Conservation (phyloP, 345 rosid genomes). For the Melaleuca alternifolia region DNA sequence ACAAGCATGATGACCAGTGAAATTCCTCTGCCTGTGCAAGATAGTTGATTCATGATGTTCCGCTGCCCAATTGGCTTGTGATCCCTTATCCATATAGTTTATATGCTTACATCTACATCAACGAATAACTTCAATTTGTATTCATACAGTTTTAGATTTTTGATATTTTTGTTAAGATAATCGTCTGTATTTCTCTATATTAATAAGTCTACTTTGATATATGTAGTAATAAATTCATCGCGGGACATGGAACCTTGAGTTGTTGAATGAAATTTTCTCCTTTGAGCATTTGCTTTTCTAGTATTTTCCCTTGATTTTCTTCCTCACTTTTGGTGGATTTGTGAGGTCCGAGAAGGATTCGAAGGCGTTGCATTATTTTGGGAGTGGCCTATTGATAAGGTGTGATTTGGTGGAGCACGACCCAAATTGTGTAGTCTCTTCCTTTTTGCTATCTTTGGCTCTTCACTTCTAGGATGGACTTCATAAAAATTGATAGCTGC, state of each 20-base stretch:
- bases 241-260: not conserved
- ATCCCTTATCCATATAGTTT: not conserved
- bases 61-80: not conserved
- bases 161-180: not conserved
- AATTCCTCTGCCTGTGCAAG: not conserved
- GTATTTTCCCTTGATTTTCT: not conserved
- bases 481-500: not conserved
- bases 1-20: not conserved
- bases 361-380: not conserved
- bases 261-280: not conserved
- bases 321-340: not conserved
- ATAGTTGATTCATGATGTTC: not conserved
- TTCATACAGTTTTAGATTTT: not conserved
- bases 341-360: not conserved
- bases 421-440: not conserved
- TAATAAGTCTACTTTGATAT: not conserved
- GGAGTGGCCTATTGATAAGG: not conserved
- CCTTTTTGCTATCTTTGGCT: not conserved
- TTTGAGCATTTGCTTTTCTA: not conserved
- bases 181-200: not conserved
- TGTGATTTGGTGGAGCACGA: not conserved
- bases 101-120: not conserved
- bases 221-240: not conserved
- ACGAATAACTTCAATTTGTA: not conserved
- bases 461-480: not conserved